Evolutionary conservation across 2,329 filamentous ascomycete genomes (phyloP), one percentile per base, ranked within the genome.

Genomic region (Hypoxylon sp.): DNA sequence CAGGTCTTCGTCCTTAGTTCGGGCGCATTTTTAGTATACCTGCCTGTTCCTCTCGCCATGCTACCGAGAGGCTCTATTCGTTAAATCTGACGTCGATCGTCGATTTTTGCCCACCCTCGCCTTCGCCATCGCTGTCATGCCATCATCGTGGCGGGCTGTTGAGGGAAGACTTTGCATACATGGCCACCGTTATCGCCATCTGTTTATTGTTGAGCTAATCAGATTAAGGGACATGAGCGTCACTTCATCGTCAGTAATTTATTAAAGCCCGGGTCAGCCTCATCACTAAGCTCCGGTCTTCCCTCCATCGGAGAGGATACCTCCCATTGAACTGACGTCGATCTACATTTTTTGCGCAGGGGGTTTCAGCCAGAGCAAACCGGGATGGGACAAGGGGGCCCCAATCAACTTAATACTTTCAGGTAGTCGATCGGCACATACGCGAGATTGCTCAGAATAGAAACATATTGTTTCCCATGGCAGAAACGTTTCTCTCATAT

Each of bases 401-500:
- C 51, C 42, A 25, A 43, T 43, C 36, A 50, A 44, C 17, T 23
- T 42, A 17, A 21, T 42, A 35, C 35, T 30, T 50, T 47, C 31
- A 36, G 20, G 56, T 51, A 48, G 40, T 51, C 23, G 56, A 59
- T 59, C 51, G 19, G 9, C 52, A 59, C 20, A 17, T 29, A 34
- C 23, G 47, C 51, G 48, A 59, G 50, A 59, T 59, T 59, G 35
- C 40, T 51, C 36, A 48, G 48, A 59, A 59, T 51, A 59, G 51
- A 51, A 52, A 47, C 48, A 49, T 46, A 26, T 55, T 41, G 27
- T 15, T 42, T 44, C 19, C 34, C 13, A 49, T 49, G 40, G 49
- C 15, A 25, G 43, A 55, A 43, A 37, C 7, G 20, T 23, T 34
- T 45, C 38, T 30, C 34, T 19, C 42, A 40, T 35, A 29, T 35